These are phyloP conservation scores for Cyphellophora attinorum DNA, from an alignment of 2,329 filamentous ascomycete genomes.

Conservation along the genomic window DNA sequence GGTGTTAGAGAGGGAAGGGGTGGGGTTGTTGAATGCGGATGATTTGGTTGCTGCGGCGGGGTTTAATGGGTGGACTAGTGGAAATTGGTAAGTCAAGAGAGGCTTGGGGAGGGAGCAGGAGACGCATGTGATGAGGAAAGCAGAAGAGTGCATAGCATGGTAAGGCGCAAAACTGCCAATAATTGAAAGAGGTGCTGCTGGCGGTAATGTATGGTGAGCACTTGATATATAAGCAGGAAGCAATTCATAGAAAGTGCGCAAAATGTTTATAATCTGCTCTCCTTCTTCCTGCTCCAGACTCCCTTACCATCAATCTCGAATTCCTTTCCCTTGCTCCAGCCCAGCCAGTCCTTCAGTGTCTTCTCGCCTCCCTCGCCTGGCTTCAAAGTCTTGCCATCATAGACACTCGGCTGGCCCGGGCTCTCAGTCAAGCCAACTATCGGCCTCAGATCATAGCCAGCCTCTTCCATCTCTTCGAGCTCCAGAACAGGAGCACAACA, in stretches of 20 bases:
- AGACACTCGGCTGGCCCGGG: conserved; percentile 59
- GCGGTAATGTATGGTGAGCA: too few relatives aligned
- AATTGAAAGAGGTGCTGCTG: not conserved
- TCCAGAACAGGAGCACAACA: conserved; percentile 83
- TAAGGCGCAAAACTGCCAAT: not conserved
- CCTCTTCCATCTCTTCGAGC: conserved; percentile 59
- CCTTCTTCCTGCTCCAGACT: conserved; percentile 44
- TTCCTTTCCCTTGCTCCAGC: conserved; percentile 63
- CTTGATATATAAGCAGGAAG: too few relatives aligned
- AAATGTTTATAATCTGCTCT: conserved; percentile 14
- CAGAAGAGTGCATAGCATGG: not conserved
- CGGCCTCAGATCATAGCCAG: conserved; percentile 38
- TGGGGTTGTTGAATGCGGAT: conserved; percentile 56
- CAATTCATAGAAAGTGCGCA: not conserved
- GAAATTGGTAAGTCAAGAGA: conserved; percentile 8
- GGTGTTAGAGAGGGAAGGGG: conserved; percentile 46
- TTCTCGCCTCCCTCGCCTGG: conserved; percentile 67
- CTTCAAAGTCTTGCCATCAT: conserved; percentile 48
- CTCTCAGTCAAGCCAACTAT: conserved; percentile 51
- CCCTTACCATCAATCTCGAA: conserved; percentile 55
- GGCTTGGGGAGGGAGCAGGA: not conserved
- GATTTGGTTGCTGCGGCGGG: conserved; percentile 45
- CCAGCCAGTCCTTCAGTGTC: conserved; percentile 61
- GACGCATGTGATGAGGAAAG: not conserved
- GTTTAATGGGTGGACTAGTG: conserved; percentile 11